Evolutionary conservation across 1,284 basidiomycete genomes (phyloP).

Genomic region (Fomitopsis palustris): DNA sequence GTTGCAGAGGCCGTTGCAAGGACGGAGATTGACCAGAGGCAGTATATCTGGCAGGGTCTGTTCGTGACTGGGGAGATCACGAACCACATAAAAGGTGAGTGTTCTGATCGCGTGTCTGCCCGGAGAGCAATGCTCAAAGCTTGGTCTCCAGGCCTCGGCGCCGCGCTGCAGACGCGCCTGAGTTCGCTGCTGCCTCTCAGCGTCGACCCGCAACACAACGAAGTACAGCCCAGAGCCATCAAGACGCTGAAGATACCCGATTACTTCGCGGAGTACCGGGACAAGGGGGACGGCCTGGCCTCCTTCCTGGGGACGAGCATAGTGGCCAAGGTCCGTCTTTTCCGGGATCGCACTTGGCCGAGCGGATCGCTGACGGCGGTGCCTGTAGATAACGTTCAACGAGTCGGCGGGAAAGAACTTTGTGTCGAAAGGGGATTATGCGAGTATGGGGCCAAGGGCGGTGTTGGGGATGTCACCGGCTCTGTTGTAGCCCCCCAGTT

Average conservation of each 20-base stretch:
- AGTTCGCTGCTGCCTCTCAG: constrained; percentile 65
- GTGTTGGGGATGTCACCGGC: constrained; percentile 74
- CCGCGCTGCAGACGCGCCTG: constrained; percentile 75
- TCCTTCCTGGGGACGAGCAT: constrained; percentile 88
- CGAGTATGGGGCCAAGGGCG: constrained; percentile 63
- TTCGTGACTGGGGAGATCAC: constrained; percentile 83
- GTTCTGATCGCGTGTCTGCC: constrained; percentile 1
- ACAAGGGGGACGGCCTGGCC: constrained; percentile 78
- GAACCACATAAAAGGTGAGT: constrained; percentile 72
- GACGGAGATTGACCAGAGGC: constrained; percentile 61
- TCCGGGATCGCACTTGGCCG: neutral
- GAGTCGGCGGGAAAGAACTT: constrained; percentile 64
- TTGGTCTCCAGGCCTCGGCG: constrained; percentile 49
- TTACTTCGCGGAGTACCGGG: constrained; percentile 89
- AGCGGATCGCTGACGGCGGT: neutral
- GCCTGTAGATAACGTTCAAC: constrained; percentile 54
- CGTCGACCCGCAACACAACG: constrained; percentile 62
- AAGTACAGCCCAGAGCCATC: constrained; percentile 67
- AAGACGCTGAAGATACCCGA: constrained; percentile 80
- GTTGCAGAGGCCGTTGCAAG: constrained; percentile 58
- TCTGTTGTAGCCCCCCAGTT: constrained; percentile 43
- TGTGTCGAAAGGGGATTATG: constrained; percentile 75
- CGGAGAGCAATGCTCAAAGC: neutral
- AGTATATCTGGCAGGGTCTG: constrained; percentile 77
- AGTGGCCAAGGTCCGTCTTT: constrained; percentile 68